Evolutionary conservation across 2,329 filamentous ascomycete species (phyloP).

Genomic region (Salinomyces thailandicus): DNA sequence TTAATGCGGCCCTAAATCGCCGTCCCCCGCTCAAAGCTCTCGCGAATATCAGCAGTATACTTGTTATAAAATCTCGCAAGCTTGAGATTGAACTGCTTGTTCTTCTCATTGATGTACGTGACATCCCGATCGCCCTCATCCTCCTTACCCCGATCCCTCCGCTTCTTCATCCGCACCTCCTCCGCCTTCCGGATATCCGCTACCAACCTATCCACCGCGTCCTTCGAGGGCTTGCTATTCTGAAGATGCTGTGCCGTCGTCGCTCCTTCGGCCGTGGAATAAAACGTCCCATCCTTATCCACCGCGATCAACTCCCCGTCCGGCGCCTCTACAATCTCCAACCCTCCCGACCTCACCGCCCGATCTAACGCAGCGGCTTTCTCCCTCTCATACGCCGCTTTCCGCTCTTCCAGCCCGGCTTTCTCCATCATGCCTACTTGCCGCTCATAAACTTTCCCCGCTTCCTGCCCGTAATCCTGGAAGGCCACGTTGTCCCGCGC

Average conservation of each 20-base stretch:
- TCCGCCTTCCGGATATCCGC: conserved; percentile 80
- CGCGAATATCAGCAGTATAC: conserved; percentile 92
- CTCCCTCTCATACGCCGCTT: conserved; percentile 76
- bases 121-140: conserved; percentile 78
- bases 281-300: conserved; percentile 83
- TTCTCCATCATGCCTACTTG: conserved; percentile 61
- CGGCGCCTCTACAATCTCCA: conserved; percentile 93
- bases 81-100: conserved; percentile 99
- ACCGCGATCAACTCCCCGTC: conserved; percentile 89
- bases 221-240: conserved; percentile 69
- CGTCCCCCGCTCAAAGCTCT: conserved; percentile 94
- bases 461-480: conserved; percentile 76
- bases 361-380: conserved; percentile 77
- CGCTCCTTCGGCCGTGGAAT: conserved; percentile 68
- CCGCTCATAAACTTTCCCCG: conserved; percentile 85
- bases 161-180: conserved; percentile 74
- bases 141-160: conserved; percentile 64
- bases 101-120: conserved; percentile 99
- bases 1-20: conserved; percentile 57
- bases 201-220: conserved; percentile 78
- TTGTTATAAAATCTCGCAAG: conserved; percentile 94
- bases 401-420: conserved; percentile 21
- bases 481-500: conserved; percentile 82
- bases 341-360: conserved; percentile 69
- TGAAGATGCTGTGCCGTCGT: conserved; percentile 71